Evolutionary conservation across 106 monocot species (phyloP).

Genomic region (Cymbidium sinense): DNA sequence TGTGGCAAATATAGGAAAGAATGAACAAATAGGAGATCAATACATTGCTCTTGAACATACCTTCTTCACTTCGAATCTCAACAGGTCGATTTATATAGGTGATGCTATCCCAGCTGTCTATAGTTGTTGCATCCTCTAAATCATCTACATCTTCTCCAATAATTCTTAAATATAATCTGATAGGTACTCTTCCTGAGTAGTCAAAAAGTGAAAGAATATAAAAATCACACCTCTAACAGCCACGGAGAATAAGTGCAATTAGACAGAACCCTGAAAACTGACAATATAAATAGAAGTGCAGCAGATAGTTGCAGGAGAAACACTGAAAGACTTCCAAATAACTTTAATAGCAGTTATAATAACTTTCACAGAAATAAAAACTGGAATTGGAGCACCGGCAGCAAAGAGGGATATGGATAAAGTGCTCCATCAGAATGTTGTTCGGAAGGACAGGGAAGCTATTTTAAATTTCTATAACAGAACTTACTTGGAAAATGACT

Average conservation of each 20-base stretch:
- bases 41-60: conserved; percentile 23
- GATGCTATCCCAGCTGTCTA: conserved; percentile 68
- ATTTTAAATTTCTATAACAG: not conserved
- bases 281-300: too few relatives aligned
- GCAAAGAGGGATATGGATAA: not conserved
- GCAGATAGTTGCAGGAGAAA: not conserved
- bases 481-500: not conserved
- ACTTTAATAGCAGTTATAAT: not conserved
- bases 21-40: not conserved
- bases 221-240: not conserved
- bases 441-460: not conserved
- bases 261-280: too few relatives aligned
- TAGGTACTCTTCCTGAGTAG: conserved; percentile 72
- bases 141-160: conserved; percentile 44
- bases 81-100: conserved; percentile 79
- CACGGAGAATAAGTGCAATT: not conserved
- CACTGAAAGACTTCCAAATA: not conserved
- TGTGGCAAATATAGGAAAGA: not conserved
- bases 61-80: conserved; percentile 62
- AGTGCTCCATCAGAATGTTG: not conserved
- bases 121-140: conserved; percentile 39
- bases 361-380: not conserved
- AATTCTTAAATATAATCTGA: conserved; percentile 66
- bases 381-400: not conserved
- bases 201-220: not conserved